Conservation (phyloP, 1,284 basidiomycete genomes). For the Trichosporon sp. region DNA sequence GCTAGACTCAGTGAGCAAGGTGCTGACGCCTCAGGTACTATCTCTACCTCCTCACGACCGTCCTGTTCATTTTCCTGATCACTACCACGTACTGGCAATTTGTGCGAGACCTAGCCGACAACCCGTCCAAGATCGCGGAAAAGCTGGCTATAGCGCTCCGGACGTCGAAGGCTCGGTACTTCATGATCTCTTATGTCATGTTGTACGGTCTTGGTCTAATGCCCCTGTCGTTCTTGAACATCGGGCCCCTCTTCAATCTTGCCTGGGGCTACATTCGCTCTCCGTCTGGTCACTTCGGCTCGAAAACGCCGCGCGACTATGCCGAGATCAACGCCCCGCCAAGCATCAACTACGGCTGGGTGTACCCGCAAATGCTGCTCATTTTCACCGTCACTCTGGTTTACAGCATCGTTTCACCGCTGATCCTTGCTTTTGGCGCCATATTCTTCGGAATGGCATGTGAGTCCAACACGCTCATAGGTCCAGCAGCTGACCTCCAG, state of each 20-base stretch:
- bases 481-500: conserved; percentile 17
- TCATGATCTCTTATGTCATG: conserved; percentile 93
- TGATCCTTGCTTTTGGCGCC: conserved; percentile 89
- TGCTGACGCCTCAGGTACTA: conserved; percentile 64
- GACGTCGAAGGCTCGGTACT: conserved; percentile 63
- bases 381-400: conserved; percentile 91
- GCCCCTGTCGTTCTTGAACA: conserved; percentile 86
- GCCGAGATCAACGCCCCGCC: conserved; percentile 96
- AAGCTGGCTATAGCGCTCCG: conserved; percentile 76
- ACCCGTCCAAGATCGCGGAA: conserved; percentile 72
- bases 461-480: conserved; percentile 23
- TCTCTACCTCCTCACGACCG: conserved; percentile 86
- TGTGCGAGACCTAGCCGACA: conserved; percentile 76
- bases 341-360: conserved; percentile 85
- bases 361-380: conserved; percentile 90
- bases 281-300: conserved; percentile 55
- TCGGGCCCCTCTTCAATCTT: conserved; percentile 59
- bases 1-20: neutral
- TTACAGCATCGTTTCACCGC: conserved; percentile 90
- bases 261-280: neutral
- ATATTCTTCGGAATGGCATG: conserved; percentile 88
- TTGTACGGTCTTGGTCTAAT: conserved; percentile 89
- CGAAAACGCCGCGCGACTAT: conserved; percentile 57
- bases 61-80: conserved; percentile 91
- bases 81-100: conserved; percentile 86